phyloP scores from a whole-genome alignment of 2,329 filamentous ascomycete genomes.

The Ilyonectria mors-panacis region DNA sequence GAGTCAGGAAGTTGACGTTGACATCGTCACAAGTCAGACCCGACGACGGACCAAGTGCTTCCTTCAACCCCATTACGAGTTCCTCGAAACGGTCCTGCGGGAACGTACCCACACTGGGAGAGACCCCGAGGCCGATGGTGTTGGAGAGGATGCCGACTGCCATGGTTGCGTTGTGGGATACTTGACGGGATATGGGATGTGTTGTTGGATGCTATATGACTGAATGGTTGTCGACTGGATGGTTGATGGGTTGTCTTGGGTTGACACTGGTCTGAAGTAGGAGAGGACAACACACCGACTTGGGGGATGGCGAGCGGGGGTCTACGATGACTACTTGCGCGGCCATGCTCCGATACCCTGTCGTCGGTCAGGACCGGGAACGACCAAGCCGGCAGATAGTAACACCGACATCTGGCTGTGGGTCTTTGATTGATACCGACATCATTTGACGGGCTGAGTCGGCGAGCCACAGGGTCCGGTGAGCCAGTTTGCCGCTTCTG shows the following conservation, averaged over 20 bases:
- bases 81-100: constrained; percentile 71
- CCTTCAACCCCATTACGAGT: constrained; percentile 81
- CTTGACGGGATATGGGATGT: not conserved
- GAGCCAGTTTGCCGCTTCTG: constrained; percentile 43
- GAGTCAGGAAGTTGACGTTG: constrained; percentile 78
- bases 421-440: constrained; percentile 41
- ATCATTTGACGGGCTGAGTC: constrained; percentile 42
- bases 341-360: constrained; percentile 41
- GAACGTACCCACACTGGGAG: constrained; percentile 42
- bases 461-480: constrained; percentile 43
- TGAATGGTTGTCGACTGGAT: constrained; percentile 41
- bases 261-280: constrained; percentile 29
- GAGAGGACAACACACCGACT: constrained; percentile 47
- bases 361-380: constrained; percentile 45
- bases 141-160: constrained; percentile 53
- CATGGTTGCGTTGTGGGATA: constrained; percentile 47
- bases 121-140: constrained; percentile 35
- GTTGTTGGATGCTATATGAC: constrained; percentile 28
- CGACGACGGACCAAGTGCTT: constrained; percentile 82
- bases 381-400: constrained; percentile 48
- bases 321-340: constrained; percentile 37
- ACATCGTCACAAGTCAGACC: constrained; percentile 88
- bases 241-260: constrained; percentile 12
- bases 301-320: constrained; percentile 44
- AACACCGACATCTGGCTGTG: constrained; percentile 49